phyloP scores from a whole-genome alignment of 441 rosid genomes.

The Melastoma candidum region DNA sequence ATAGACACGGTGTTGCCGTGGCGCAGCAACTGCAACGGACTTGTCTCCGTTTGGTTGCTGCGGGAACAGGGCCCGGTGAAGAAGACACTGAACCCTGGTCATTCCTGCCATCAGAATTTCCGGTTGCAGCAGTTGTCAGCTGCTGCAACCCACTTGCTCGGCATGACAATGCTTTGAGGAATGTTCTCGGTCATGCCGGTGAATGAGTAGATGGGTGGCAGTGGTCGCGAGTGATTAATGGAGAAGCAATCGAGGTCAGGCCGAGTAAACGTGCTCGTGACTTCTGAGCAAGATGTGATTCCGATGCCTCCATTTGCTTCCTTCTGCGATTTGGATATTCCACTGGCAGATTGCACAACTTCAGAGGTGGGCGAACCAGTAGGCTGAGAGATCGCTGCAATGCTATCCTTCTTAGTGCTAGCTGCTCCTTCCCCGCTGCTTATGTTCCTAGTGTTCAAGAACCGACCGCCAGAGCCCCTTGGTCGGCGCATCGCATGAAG shows the following conservation, averaged over 20 bases:
- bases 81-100: neutral
- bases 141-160: constrained; percentile 12
- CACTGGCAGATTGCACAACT: constrained; percentile 56
- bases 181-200: neutral
- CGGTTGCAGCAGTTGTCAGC: constrained; percentile 7
- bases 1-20: neutral
- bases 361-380: constrained; percentile 72
- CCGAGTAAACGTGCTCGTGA: constrained; percentile 9
- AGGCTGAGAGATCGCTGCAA: constrained; percentile 20
- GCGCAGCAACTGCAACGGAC: constrained; percentile 2
- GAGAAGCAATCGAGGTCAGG: constrained; percentile 3
- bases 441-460: constrained; percentile 50
- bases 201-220: neutral
- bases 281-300: constrained; percentile 2
- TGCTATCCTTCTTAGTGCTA: constrained; percentile 23
- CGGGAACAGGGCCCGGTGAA: neutral
- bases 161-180: constrained; percentile 1
- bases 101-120: constrained; percentile 4
- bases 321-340: constrained; percentile 38
- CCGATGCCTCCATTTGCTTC: constrained; percentile 5
- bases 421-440: constrained; percentile 18
- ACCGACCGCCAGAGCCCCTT: constrained; percentile 85
- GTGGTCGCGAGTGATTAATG: constrained; percentile 3
- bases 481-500: constrained; percentile 89
- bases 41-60: constrained; percentile 12